Evolutionary conservation across 805 yeast species (phyloP), one percentile per base, ranked within the genome.

Genomic region (Kodamaea fukazawae): DNA sequence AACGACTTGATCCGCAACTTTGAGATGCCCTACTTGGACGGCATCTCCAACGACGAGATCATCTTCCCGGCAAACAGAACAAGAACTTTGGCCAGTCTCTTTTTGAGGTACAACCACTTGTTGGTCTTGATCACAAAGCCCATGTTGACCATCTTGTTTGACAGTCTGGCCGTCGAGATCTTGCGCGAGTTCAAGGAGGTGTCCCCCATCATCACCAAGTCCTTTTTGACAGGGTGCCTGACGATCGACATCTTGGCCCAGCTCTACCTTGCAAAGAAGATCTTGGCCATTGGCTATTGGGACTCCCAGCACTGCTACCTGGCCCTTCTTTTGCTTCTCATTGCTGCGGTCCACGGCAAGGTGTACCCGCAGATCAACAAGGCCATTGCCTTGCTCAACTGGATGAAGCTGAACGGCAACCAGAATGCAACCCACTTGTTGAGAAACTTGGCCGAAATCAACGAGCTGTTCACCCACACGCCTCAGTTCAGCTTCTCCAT

Each of bases 241-340:
- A 57, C 62, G 2, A 54, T 67, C 14, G 60, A 63, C 37, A 52
- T 66, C 4, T 34, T 63, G 4, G 31, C 54, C 23, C 54, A 61
- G 37, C 49, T 67, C 30, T 60, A 55, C 30, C 54, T 54, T 25
- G 44, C 52, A 36, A 44, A 56, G n/a, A 50, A 59, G 32, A 42
- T 65, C 10, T 66, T 66, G 39, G 46, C 53, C 14, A 46, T 61
- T 12, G 73, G 72, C 2, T 65, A 58, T 40, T 67, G 70, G 68
- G 73, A 68, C 41, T 49, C 63, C 33, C 69, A 63, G 43, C 67
- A 67, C 48, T 46, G 67, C 29, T 67, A 56, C 40, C 50, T 60
- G 4, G 63, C 72, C 1, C 42, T 65, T 16, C 45, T 65, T 14
- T 42, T 60, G 15, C 39, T 64, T 26, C 47, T 64, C 9, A 51